phyloP scores from a whole-genome alignment of 345 rosid genomes.

The Erucastrum elatum region DNA sequence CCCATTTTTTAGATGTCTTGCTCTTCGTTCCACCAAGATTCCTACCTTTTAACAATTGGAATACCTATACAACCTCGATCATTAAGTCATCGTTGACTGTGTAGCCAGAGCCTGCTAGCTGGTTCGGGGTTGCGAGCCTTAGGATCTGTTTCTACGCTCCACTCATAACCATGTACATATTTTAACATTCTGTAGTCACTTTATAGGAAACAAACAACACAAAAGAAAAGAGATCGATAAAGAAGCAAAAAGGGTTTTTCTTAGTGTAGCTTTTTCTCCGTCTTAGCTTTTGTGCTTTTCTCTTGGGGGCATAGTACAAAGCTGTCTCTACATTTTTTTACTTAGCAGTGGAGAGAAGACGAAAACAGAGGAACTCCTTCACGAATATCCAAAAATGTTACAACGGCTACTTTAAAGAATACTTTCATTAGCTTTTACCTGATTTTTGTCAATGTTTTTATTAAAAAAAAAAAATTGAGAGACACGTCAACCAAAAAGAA shows the following conservation, averaged over 20 bases:
- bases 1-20: conserved; percentile 69
- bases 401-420: conserved; percentile 7
- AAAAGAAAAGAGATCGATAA: conserved; percentile 25
- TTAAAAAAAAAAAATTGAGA: neutral
- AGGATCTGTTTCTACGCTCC: conserved; percentile 49
- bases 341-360: conserved; percentile 39
- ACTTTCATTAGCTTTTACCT: neutral
- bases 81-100: conserved; percentile 90
- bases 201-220: conserved; percentile 14
- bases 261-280: neutral
- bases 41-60: conserved; percentile 70
- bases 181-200: conserved; percentile 8
- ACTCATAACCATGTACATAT: no score
- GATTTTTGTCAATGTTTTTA: neutral
- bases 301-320: conserved; percentile 18
- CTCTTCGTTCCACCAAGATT: conserved; percentile 93
- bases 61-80: conserved; percentile 90
- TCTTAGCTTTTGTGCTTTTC: conserved; percentile 25
- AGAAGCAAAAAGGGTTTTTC: conserved; percentile 15
- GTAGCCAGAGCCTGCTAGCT: conserved; percentile 75
- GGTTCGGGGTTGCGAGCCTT: conserved; percentile 48
- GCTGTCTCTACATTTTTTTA: conserved; percentile 19
- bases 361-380: neutral
- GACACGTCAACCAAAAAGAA: neutral
- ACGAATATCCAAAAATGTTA: conserved; percentile 19